Evolutionary conservation across 73 alveolate species (phyloP).

Genomic region (Urostyla sp.): DNA sequence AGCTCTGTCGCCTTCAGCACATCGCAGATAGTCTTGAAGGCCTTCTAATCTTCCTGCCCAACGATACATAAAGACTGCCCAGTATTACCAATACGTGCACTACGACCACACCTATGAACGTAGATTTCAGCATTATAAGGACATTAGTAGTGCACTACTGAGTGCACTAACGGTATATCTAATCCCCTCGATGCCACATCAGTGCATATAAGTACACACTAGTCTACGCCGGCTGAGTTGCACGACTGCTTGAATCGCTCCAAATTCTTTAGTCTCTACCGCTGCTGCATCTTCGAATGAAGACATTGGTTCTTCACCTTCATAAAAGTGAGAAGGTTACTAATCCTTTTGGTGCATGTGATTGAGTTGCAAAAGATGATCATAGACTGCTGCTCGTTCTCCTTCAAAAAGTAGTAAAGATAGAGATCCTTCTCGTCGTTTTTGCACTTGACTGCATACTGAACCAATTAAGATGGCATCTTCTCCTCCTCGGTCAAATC

Average conservation of each 20-base stretch:
- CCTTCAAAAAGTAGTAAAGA: conserved; percentile 73
- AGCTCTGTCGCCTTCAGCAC: conserved; percentile 32
- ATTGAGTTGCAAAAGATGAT: conserved; percentile 95
- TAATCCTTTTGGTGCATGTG: conserved; percentile 89
- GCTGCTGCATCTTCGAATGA: conserved; percentile 93
- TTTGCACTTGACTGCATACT: conserved; percentile 56
- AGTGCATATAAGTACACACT: conserved; percentile 92
- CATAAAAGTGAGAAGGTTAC: conserved; percentile 73
- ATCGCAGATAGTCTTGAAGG: conserved; percentile 54
- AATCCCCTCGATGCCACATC: conserved; percentile 99
- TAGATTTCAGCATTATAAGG: conserved; percentile 95
- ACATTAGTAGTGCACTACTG: conserved; percentile 93
- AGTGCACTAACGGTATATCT: conserved; percentile 93
- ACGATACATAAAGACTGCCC: conserved; percentile 89
- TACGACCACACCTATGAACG: conserved; percentile 98
- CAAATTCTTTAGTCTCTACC: conserved; percentile 89
- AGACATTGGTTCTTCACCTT: conserved; percentile 67
- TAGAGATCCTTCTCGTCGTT: conserved; percentile 90
- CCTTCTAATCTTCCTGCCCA: conserved; percentile 91
- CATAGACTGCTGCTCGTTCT: conserved; percentile 65
- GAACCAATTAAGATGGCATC: conserved; percentile 72
- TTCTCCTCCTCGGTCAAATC: conserved; percentile 76
- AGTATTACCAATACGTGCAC: conserved; percentile 94
- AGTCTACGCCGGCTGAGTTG: conserved; percentile 6
- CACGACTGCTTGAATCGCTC: conserved; percentile 84